phyloP scores from a whole-genome alignment of 2,329 filamentous ascomycete genomes.

The Exophiala calicioides region DNA sequence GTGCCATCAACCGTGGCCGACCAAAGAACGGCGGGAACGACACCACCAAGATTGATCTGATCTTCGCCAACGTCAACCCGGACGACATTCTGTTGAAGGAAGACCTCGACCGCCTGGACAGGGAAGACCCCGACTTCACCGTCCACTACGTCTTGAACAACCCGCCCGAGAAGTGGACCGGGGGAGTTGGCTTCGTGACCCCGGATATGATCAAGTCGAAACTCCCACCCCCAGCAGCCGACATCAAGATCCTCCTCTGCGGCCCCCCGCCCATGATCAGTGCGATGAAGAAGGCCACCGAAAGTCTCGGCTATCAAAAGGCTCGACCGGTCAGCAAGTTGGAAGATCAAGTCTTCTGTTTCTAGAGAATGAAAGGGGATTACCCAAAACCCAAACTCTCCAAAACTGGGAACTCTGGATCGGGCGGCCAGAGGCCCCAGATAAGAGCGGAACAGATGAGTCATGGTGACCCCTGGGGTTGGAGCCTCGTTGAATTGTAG shows the following conservation, averaged over 20 bases:
- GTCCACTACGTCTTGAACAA: conserved; percentile 97
- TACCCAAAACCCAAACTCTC: too few relatives aligned
- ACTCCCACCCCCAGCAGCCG: conserved; percentile 76
- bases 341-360: conserved; percentile 96
- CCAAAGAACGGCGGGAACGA: conserved; percentile 67
- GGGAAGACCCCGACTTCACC: conserved; percentile 77
- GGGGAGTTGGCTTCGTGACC: conserved; percentile 92
- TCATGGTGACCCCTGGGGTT: too few relatives aligned
- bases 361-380: conserved; percentile 53
- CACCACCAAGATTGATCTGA: conserved; percentile 84
- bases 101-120: conserved; percentile 77
- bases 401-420: too few relatives aligned
- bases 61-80: conserved; percentile 93
- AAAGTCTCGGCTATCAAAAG: conserved; percentile 87
- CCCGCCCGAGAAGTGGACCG: conserved; percentile 86
- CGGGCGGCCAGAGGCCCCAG: too few relatives aligned
- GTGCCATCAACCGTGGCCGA: conserved; percentile 82
- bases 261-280: conserved; percentile 96
- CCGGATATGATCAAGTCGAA: conserved; percentile 82
- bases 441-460: neutral
- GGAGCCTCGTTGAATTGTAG: too few relatives aligned
- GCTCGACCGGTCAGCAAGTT: conserved; percentile 95
- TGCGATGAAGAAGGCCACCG: conserved; percentile 94
- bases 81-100: conserved; percentile 93
- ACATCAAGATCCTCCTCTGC: conserved; percentile 92